Percentiles rank a stretch among this genome's conserved stretches.
These are phyloP conservation scores for Termitomyces heimii DNA, from an alignment of 768 basidiomycete species.

Conservation along the genomic window DNA sequence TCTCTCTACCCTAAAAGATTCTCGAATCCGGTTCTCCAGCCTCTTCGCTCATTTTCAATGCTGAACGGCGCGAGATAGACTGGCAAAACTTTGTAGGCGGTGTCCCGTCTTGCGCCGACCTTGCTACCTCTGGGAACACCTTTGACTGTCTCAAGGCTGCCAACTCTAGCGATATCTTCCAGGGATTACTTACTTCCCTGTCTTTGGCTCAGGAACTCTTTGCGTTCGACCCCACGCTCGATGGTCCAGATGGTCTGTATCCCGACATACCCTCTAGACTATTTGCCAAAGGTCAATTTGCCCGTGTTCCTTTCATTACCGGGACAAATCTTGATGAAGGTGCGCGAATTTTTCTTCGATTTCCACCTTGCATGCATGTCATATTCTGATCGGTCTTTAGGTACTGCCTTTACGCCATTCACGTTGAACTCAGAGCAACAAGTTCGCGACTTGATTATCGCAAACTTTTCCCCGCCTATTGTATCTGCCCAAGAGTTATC, in stretches of 20 bases:
- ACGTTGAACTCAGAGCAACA: slow-evolving; percentile 18
- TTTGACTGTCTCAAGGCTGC: slow-evolving; percentile 24
- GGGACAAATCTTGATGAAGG: slow-evolving; percentile 44
- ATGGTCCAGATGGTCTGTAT: slow-evolving; percentile 31
- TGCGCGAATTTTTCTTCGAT: slow-evolving; percentile 1
- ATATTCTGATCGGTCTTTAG: slow-evolving; percentile 13
- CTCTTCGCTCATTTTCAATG: slow-evolving; percentile 21
- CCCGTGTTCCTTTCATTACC: slow-evolving; percentile 36
- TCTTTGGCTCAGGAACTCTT: slow-evolving; percentile 18
- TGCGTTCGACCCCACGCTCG: slow-evolving; percentile 32
- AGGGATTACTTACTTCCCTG: slow-evolving; percentile 19
- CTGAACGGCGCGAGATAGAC: slow-evolving; percentile 19
- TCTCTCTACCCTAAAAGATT: slow-evolving; percentile 22
- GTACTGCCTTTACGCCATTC: slow-evolving; percentile 23
- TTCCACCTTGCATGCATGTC: neutral
- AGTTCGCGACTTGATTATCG: slow-evolving; percentile 14
- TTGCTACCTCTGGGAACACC: slow-evolving; percentile 22
- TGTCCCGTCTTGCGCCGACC: slow-evolving; percentile 20
- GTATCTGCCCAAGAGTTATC: slow-evolving; percentile 13
- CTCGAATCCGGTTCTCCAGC: slow-evolving; percentile 36
- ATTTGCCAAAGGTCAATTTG: slow-evolving; percentile 25
- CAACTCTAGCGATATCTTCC: slow-evolving; percentile 21
- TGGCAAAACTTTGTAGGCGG: slow-evolving; percentile 26
- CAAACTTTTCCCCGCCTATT: slow-evolving; percentile 22
- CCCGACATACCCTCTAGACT: slow-evolving; percentile 32